Percentiles rank a stretch among this genome's conserved stretches.
Conservation (phyloP, 2,329 filamentous ascomycete species). For the Cladosporium sp. region DNA sequence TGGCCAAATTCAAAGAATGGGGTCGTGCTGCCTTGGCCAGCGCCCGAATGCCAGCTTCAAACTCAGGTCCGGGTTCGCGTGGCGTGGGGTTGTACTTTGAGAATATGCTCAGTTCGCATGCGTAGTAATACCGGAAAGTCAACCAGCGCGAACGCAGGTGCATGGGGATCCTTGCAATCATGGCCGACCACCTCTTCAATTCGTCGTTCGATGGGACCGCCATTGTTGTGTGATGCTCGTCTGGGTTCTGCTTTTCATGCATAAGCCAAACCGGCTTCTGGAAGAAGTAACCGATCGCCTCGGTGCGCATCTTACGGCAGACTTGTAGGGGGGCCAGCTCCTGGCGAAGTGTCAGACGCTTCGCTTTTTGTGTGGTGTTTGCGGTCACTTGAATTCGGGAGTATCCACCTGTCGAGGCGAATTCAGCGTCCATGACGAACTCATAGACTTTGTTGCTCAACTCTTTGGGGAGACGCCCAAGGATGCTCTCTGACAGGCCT, state of each 20-base stretch:
- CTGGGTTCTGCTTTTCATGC: background rate
- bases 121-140: background rate
- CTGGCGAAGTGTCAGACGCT: background rate
- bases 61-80: background rate
- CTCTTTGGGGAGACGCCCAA: background rate
- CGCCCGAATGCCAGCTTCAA: background rate
- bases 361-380: background rate
- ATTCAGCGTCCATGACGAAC: background rate
- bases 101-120: background rate
- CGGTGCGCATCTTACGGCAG: background rate
- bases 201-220: background rate
- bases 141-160: background rate
- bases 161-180: background rate
- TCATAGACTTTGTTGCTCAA: conserved; percentile 4
- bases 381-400: background rate
- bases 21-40: background rate
- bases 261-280: background rate
- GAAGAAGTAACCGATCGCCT: background rate
- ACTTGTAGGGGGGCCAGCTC: background rate
- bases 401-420: background rate
- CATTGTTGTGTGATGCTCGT: background rate
- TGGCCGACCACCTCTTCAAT: background rate
- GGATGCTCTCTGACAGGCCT: background rate
- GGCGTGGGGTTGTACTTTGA: background rate
- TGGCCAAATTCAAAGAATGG: background rate